Base-by-base conservation (phyloP, 352 stramenopile genomes). In the Saprolegnia diclina region DNA sequence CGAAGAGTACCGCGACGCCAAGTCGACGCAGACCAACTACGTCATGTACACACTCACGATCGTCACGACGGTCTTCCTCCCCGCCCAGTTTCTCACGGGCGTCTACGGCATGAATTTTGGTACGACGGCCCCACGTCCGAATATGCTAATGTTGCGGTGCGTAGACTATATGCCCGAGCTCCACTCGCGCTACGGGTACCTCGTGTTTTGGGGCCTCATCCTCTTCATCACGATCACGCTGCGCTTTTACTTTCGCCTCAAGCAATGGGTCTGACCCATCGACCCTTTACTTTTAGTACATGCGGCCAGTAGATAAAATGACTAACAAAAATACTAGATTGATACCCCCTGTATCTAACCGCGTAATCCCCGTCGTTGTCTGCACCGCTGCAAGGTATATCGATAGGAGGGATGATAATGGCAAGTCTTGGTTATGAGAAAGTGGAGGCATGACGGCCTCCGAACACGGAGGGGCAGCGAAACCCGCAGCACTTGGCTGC, bases 101-200 rank as follows among this genome's bases (percentile, higher is more conserved):
- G 83, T 96, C 52, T 95, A 92, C 64, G 87, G 89, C 56, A 95
- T 95, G 89, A 95, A 95, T 78, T 95, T 96, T 75, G 83, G 52
- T 67, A 64, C 19, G 32, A 22, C 19, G 14, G 53, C 10, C 11
- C n/a, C 29, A 22, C 44, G 44, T 22, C 44, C 2, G 44, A 21
- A 21, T 52, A 21, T 48, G 16, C 19, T 59, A 19, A 11, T 21
- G 44, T 7, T 52, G 14, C 7, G 44, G 14, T 35, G 14, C 4
- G 32, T 61, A 61, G 53, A 90, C 56, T 84, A 92, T 59, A 95
- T 95, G 85, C 85, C 85, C 0, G 87, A 96, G 74, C 81, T 95
- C 7, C 80, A 94, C 66, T 76, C 85, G 24, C 77, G 79, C 16
- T 94, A 89, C 57, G 87, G 86, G 22, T 96, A 95, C 70, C 73